phyloP scores from a whole-genome alignment of 2,329 filamentous ascomycete genomes.

The Aspergillus felis region DNA sequence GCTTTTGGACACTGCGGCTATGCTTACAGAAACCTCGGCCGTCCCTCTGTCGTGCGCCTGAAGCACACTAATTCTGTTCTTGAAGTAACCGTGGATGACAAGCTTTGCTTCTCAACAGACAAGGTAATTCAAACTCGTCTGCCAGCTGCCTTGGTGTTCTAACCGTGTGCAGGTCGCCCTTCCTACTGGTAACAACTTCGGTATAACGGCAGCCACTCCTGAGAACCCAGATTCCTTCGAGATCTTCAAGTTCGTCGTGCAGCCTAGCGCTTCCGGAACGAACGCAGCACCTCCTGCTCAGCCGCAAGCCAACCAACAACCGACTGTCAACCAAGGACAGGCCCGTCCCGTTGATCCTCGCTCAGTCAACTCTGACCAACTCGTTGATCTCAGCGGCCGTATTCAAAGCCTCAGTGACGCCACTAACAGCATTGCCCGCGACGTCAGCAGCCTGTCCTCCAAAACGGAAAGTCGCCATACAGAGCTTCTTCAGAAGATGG shows the following conservation, averaged over 20 bases:
- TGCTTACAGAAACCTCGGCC: slow-evolving; percentile 84
- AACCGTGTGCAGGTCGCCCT: slow-evolving; percentile 58
- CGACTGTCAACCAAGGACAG: slow-evolving; percentile 21
- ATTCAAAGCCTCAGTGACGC: slow-evolving; percentile 62
- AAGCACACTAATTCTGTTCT: slow-evolving; percentile 63
- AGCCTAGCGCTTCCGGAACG: slow-evolving; percentile 41
- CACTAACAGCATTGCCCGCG: slow-evolving; percentile 52
- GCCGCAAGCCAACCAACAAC: slow-evolving; percentile 18
- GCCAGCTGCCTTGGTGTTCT: slow-evolving; percentile 1
- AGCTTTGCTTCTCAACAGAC: slow-evolving; percentile 76
- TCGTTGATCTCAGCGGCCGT: slow-evolving; percentile 79
- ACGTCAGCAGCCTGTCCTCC: slow-evolving; percentile 50
- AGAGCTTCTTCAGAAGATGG: slow-evolving; percentile 43
- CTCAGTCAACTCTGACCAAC: slow-evolving; percentile 55
- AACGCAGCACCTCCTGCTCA: slow-evolving; percentile 12
- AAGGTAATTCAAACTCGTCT: slow-evolving; percentile 40
- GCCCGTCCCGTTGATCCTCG: slow-evolving; percentile 26
- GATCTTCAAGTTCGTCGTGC: slow-evolving; percentile 78
- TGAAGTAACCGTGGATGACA: slow-evolving; percentile 74
- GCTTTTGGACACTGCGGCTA: slow-evolving; percentile 93
- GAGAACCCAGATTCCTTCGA: slow-evolving; percentile 95
- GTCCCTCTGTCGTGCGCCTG: slow-evolving; percentile 74
- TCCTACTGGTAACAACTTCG: slow-evolving; percentile 77
- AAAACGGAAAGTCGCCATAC: slow-evolving; percentile 52
- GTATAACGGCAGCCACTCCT: slow-evolving; percentile 80